Base-by-base conservation (phyloP, 148 eudicot species). In the Beta vulgaris region DNA sequence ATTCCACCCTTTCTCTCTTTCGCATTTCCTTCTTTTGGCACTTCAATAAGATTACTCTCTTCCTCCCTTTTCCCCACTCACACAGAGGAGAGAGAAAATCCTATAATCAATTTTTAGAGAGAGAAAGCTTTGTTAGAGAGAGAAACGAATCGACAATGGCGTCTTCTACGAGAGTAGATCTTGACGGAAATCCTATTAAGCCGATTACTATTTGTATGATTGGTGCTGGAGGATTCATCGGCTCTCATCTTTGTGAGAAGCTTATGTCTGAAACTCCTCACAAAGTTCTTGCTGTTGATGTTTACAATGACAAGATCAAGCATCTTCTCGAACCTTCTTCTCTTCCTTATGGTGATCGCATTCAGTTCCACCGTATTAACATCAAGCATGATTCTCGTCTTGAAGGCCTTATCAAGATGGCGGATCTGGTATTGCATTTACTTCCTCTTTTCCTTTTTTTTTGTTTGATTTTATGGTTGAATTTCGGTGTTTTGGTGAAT, bases 201-300 rank as follows among this genome's bases (percentile, higher is more conserved):
- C 76, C 92, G 78, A 72, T 95, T 0, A 89, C 93, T 9, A 95
- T 95, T 14, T 92, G 98, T 88, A 92, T 95, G 98, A 92, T 95
- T 48, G 97, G 98, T 9, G 98, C 97, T 51, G 98, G 98, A 28
- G 98, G 98, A 0, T 95, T 95, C 87, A 95, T 95, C 29, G 98
- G 98, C 21, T 92, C 97, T 15, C 97, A 95, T 69, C 93, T 95
- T 53, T 95, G 97, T 73, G 97, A 95, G 81, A 95, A 95, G 74
- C 78, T 95, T 43, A 83, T 95, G 88, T 15, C 80, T n/a, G 97
- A 95, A 84, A 95, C 98, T 23, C 87, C 83, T 32, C 98, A 95
- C 80, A 92, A 82, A 66, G 89, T 95, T n/a, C 73, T 90, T 40
- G 98, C 98, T 8, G 98, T 95, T 29, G 98, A 95, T 60, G 98